These are phyloP conservation scores for Penicillium egyptiacum DNA, from an alignment of 495 filamentous ascomycete genomes.

Conservation along the genomic window DNA sequence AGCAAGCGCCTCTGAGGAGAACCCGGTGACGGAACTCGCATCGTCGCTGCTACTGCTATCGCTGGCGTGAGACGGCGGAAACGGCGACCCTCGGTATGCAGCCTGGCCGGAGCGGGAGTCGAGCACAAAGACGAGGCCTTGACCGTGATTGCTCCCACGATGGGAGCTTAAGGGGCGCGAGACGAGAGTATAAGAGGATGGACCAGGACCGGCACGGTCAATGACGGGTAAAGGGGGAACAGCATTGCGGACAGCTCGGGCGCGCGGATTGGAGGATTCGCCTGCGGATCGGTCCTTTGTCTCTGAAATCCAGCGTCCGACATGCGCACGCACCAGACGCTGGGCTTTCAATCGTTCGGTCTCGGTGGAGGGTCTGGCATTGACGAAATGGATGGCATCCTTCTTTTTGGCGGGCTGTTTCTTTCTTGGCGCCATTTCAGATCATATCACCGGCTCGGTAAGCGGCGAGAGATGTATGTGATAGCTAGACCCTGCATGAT, in stretches of 20 bases:
- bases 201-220: background rate
- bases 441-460: background rate
- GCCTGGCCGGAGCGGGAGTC: background rate
- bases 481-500: background rate
- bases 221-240: background rate
- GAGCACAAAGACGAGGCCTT: background rate
- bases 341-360: slow-evolving; percentile 33
- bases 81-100: slow-evolving; percentile 8
- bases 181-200: slow-evolving; percentile 13
- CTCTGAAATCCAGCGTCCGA: slow-evolving; percentile 45
- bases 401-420: slow-evolving; percentile 26
- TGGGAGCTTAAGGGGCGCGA: slow-evolving; percentile 11
- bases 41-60: slow-evolving; percentile 19
- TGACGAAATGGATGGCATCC: slow-evolving; percentile 42
- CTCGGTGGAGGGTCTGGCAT: slow-evolving; percentile 41
- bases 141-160: background rate
- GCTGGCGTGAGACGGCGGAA: slow-evolving; percentile 16
- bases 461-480: background rate
- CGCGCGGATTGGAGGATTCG: background rate
- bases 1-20: background rate
- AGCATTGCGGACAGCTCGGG: slow-evolving; percentile 1
- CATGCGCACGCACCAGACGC: slow-evolving; percentile 41
- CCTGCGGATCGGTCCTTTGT: slow-evolving; percentile 34
- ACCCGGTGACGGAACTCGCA: background rate
- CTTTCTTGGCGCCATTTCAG: slow-evolving; percentile 30